Percentiles rank a stretch among this genome's conserved stretches.
Evolutionary conservation across 345 rosid genomes (phyloP).

Genomic region (Garcia nutans): DNA sequence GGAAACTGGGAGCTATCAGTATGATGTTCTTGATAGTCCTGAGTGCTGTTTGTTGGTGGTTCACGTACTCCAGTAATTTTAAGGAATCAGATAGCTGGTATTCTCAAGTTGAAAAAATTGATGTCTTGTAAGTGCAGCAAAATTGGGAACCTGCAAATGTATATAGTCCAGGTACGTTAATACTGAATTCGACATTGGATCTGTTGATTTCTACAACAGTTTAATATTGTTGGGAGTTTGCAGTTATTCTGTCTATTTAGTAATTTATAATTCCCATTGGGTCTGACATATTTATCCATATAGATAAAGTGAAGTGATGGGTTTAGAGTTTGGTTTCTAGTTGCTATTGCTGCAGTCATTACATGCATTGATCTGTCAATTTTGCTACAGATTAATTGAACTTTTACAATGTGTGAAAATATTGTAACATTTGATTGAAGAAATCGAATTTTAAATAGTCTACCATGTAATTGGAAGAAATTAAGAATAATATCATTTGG

Average conservation of each 20-base stretch:
- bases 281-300: background rate
- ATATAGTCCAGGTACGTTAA: constrained; percentile 46
- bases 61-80: constrained; percentile 50
- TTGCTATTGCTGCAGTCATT: too few species aligned
- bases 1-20: background rate
- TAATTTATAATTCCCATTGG: background rate
- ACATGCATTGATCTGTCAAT: too few species aligned
- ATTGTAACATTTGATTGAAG: background rate
- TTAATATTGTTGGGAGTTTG: background rate
- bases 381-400: too few species aligned
- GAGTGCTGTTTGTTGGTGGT: background rate
- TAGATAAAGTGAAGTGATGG: too few species aligned
- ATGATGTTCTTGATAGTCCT: background rate
- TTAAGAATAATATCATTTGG: background rate
- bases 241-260: background rate
- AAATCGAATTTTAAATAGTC: constrained; percentile 1
- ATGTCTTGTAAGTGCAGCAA: constrained; percentile 56
- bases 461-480: background rate
- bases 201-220: background rate
- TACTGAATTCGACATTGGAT: background rate
- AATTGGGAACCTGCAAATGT: constrained; percentile 49
- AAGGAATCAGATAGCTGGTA: constrained; percentile 50
- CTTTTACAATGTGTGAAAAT: too few species aligned
- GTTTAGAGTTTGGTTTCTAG: too few species aligned
- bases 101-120: constrained; percentile 41